Percentiles rank a stretch among this genome's conserved stretches.
phyloP scores from a whole-genome alignment of 2,329 filamentous ascomycete species.

The Trichoderma gracile region DNA sequence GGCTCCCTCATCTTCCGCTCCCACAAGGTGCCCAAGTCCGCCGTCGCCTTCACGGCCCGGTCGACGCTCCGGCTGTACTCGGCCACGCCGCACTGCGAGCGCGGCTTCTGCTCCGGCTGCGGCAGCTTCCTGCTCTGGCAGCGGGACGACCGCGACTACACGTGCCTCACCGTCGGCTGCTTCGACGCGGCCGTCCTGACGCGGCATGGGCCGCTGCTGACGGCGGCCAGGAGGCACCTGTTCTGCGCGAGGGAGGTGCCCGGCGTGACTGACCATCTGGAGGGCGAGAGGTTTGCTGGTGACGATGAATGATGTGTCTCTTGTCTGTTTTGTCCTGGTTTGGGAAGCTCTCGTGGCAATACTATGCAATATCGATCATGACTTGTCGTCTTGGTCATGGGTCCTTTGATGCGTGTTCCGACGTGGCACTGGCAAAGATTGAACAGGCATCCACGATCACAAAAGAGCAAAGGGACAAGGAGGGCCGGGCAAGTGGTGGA shows the following conservation, averaged over 20 bases:
- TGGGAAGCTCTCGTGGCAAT: too few relatives aligned
- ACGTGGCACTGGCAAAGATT: neutral
- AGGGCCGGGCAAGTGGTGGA: too few relatives aligned
- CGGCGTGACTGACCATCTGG: slow-evolving; percentile 50
- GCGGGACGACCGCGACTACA: slow-evolving; percentile 33
- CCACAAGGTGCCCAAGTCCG: slow-evolving; percentile 41
- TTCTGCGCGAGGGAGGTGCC: slow-evolving; percentile 49
- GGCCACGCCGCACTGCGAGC: slow-evolving; percentile 43
- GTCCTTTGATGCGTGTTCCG: slow-evolving; percentile 26
- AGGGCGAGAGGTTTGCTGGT: slow-evolving; percentile 28
- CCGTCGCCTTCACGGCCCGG: slow-evolving; percentile 40
- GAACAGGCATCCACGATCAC: too few relatives aligned
- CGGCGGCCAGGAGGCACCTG: slow-evolving; percentile 41
- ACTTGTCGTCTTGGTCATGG: too few relatives aligned
- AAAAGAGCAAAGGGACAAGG: too few relatives aligned
- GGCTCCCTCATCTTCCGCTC: slow-evolving; percentile 48
- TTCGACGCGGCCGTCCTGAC: slow-evolving; percentile 48
- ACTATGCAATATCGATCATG: too few relatives aligned
- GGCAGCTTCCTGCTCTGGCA: slow-evolving; percentile 53
- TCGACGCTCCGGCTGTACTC: slow-evolving; percentile 43
- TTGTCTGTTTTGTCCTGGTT: too few relatives aligned
- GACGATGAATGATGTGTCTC: slow-evolving; percentile 16
- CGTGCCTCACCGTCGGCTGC: slow-evolving; percentile 46
- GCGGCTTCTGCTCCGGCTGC: slow-evolving; percentile 52
- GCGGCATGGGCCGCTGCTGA: slow-evolving; percentile 44